A percentile compares a stretch with the other conserved stretches of the same genome.
Evolutionary conservation across 331 rosid genomes (phyloP).

Genomic region (Quercus tomentella): DNA sequence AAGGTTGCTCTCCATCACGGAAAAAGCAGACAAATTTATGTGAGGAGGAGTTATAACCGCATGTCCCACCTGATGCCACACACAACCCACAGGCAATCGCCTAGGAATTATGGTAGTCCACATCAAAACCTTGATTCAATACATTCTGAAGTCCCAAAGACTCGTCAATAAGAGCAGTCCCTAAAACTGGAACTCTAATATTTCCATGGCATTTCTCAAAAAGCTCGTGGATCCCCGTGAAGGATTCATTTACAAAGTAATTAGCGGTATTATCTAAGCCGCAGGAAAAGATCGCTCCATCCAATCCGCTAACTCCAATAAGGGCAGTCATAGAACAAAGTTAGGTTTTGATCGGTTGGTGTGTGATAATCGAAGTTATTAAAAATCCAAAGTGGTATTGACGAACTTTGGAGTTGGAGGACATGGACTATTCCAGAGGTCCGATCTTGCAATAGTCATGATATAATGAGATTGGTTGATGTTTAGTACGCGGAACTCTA

Average conservation of each 20-base stretch:
- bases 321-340: background rate
- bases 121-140: no score
- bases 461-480: background rate
- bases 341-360: background rate
- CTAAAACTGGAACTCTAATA: background rate
- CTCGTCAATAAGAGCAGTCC: no score
- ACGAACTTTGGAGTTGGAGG: background rate
- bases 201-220: rapidly evolving
- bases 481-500: background rate
- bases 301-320: rapidly evolving
- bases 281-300: background rate
- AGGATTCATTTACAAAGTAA: background rate
- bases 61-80: no score
- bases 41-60: background rate
- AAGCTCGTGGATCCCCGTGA: no score
- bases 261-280: rapidly evolving
- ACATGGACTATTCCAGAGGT: background rate
- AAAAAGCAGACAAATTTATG: background rate
- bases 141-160: background rate
- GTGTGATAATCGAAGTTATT: background rate
- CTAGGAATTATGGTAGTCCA: no score
- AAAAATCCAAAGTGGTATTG: background rate
- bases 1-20: background rate
- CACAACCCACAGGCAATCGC: no score
- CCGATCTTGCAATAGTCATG: background rate